phyloP scores from a whole-genome alignment of 345 rosid species.

The Cardamine chenopodiifolia region DNA sequence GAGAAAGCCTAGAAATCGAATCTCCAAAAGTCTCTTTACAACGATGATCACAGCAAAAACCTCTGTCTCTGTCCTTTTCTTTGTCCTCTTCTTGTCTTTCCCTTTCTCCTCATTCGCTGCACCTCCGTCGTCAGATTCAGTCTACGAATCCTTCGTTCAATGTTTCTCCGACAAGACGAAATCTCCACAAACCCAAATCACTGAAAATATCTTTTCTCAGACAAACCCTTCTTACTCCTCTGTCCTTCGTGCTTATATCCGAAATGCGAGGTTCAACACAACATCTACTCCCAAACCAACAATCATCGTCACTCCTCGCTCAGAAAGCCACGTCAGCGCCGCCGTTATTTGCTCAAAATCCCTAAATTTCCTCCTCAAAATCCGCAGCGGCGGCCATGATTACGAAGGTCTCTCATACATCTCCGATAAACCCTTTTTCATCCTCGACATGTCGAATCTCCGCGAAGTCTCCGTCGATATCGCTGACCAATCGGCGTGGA shows the following conservation, averaged over 20 bases:
- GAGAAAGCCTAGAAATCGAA: not conserved
- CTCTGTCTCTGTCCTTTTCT: not conserved
- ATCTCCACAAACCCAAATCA: conserved; percentile 36
- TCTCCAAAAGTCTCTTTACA: not conserved
- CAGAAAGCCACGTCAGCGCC: conserved; percentile 52
- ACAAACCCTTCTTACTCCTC: conserved; percentile 48
- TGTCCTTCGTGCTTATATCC: conserved; percentile 50
- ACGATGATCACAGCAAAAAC: conserved; percentile 9
- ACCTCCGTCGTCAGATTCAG: conserved; percentile 29
- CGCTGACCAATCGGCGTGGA: conserved; percentile 49
- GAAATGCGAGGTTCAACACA: conserved; percentile 57
- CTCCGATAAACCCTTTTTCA: conserved; percentile 50
- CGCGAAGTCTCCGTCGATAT: conserved; percentile 40
- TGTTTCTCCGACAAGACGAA: conserved; percentile 46
- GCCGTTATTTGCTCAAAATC: conserved; percentile 52
- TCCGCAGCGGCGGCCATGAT: conserved; percentile 66
- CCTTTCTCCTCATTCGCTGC: conserved; percentile 12
- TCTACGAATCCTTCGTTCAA: conserved; percentile 45
- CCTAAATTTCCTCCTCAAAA: conserved; percentile 48
- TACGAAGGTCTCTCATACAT: conserved; percentile 55
- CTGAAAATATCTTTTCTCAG: conserved; percentile 41
- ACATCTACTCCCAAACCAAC: conserved; percentile 50
- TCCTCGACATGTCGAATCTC: conserved; percentile 60
- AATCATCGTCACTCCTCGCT: conserved; percentile 51
- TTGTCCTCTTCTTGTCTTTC: conserved; percentile 17